Base-by-base conservation (phyloP, 164 flowering plant genomes). In the Brasenia schreberi region DNA sequence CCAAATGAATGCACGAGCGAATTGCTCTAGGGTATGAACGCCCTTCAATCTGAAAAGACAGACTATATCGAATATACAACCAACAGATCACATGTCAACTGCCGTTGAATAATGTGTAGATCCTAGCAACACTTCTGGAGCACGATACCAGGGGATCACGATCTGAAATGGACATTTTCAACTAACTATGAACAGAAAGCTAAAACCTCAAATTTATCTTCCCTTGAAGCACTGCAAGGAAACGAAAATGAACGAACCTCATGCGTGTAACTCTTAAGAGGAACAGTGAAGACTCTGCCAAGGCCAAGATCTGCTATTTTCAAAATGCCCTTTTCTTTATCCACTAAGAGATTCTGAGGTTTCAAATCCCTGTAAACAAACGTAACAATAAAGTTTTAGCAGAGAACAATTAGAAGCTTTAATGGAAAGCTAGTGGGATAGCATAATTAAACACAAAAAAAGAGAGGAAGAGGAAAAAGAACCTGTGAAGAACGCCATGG, bases 21-120 rank as follows among this genome's bases (percentile, higher is more conserved):
- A 33, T 33, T 33, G 39, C 39, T 33, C 4, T 33, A 33, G 39
- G 39, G 39, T 33, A 33, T 33, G 39, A 33, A 33, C 4, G 39
- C 3, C 2, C 39, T 33, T 33, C 39, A 33, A 33, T 33, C 39
- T 33, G 39, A 33, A 33, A 33, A 4, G 39, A 33, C 39, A 33
- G 33, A 58, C 16, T 43, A 33, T 77, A 90, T 95, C 97, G 43
- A 91, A 94, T 64, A 94, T 94, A 66, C 99, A 94, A 14, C 99
- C 99, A n/a, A 94, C 97, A 59, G 99, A 94, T 97, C 99, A 94
- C 87, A 94, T 91, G 76, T 94, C 97, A 43, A 94, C 99, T 2
- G 80, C 99, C 12, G 87, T 84, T 7, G 99, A 87, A 78, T 94
- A 94, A 65, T 89, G 93, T 7, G 93, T 83, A 2, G 89, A 76